phyloP scores from a whole-genome alignment of 306 rosid species.

The Vigna hirtella region DNA sequence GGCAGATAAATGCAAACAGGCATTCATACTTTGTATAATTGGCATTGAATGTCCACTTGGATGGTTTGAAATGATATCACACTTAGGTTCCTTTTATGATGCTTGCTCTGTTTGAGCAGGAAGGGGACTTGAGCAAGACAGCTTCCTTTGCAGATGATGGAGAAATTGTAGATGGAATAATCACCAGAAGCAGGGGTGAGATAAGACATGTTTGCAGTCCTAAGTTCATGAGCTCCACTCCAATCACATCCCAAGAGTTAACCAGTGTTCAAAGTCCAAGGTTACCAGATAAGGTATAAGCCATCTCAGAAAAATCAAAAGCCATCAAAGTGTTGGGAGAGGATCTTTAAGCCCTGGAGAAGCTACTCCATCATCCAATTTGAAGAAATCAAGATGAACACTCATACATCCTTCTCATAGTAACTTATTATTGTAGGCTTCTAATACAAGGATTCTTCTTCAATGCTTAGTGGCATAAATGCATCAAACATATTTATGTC shows the following conservation, averaged over 20 bases:
- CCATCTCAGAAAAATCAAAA: conserved; percentile 50
- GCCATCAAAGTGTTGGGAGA: conserved; percentile 54
- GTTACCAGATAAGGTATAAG: conserved; percentile 52
- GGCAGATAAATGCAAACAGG: too few relatives aligned
- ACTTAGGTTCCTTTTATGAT: conserved; percentile 14
- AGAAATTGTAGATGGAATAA: conserved; percentile 67
- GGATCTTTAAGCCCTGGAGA: conserved; percentile 51
- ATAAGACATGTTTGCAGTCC: conserved; percentile 61
- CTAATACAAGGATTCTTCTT: conserved; percentile 4
- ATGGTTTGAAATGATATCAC: neutral
- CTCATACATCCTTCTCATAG: neutral
- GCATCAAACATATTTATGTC: too few relatives aligned
- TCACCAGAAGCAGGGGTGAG: conserved; percentile 78
- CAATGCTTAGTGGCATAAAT: too few relatives aligned
- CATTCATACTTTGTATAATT: neutral
- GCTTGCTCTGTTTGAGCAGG: conserved; percentile 48
- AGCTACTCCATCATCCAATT: conserved; percentile 51
- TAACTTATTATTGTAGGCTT: neutral
- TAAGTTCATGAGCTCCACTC: conserved; percentile 50
- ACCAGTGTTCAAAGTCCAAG: conserved; percentile 46
- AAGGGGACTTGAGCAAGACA: conserved; percentile 55
- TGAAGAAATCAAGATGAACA: conserved; percentile 54
- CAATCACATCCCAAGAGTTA: conserved; percentile 50
- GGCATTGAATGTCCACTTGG: neutral
- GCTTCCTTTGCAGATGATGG: conserved; percentile 66